Conservation (phyloP, 1,284 basidiomycete species). For the Athelia psychrophila region DNA sequence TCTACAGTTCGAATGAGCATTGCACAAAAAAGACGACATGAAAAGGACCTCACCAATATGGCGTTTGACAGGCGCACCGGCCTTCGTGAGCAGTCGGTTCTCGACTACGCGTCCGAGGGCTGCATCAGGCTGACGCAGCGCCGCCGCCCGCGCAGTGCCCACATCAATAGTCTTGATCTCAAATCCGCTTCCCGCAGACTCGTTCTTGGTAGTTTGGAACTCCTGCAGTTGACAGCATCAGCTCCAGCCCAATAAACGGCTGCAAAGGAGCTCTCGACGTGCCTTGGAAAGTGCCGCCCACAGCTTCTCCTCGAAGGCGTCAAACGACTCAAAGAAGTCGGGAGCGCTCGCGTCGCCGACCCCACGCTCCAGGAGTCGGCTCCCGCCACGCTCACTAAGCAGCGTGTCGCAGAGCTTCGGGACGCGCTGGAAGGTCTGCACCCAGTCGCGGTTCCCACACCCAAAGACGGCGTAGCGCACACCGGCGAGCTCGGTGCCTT, state of each 20-base stretch:
- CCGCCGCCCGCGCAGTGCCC: constrained; percentile 31
- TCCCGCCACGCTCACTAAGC: constrained; percentile 37
- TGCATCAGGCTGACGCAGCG: constrained; percentile 37
- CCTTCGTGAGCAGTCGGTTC: constrained; percentile 37
- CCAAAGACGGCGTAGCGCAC: constrained; percentile 50
- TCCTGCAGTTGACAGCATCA: constrained; percentile 18
- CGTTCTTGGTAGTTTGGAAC: constrained; percentile 22
- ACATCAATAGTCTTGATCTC: constrained; percentile 31
- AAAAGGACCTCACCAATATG: constrained; percentile 33
- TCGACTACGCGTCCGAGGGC: constrained; percentile 37
- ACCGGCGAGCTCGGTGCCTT: constrained; percentile 29
- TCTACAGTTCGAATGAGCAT: constrained; percentile 19
- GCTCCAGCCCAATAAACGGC: not conserved
- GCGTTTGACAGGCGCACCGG: constrained; percentile 37
- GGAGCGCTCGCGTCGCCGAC: constrained; percentile 40
- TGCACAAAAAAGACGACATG: not conserved
- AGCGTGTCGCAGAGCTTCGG: constrained; percentile 40
- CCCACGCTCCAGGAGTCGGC: constrained; percentile 37
- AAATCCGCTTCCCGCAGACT: constrained; percentile 20
- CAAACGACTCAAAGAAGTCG: constrained; percentile 45
- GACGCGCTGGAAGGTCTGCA: constrained; percentile 48
- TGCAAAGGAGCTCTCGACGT: not conserved
- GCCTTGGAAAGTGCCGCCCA: constrained; percentile 38
- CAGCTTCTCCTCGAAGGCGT: constrained; percentile 39
- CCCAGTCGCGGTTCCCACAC: constrained; percentile 55